phyloP scores from a whole-genome alignment of 345 rosid genomes.

The Syzygium aqueum region DNA sequence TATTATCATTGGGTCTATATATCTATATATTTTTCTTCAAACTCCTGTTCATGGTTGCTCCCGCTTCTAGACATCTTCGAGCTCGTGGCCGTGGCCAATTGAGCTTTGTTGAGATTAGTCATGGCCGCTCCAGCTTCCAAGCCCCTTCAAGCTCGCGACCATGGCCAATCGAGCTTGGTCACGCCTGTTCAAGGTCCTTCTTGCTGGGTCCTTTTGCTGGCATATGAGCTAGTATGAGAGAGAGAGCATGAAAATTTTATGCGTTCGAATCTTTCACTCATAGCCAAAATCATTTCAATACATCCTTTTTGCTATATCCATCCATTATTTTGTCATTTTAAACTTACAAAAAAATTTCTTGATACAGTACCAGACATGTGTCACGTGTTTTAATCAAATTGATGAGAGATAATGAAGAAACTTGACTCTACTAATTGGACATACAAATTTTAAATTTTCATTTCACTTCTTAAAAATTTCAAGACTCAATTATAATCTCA shows the following conservation, averaged over 20 bases:
- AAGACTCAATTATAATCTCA: no score
- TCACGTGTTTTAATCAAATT: rapidly evolving
- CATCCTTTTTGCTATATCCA: neutral
- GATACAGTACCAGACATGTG: rapidly evolving
- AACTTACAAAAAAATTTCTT: neutral
- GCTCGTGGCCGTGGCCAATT: neutral
- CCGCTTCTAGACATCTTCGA: neutral
- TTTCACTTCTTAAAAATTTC: no score
- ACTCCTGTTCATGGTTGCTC: neutral
- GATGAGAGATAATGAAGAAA: no score
- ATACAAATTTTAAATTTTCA: no score
- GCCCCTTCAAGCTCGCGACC: neutral
- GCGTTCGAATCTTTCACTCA: no score
- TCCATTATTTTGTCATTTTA: neutral
- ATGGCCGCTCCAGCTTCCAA: neutral
- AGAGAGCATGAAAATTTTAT: neutral
- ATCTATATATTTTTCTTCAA: no score
- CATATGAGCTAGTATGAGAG: neutral
- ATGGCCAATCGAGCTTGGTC: neutral
- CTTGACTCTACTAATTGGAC: no score
- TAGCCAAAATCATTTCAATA: no score
- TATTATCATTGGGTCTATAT: neutral
- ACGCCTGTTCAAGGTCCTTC: neutral
- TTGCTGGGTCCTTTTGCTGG: rapidly evolving
- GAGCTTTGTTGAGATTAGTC: neutral